Percentiles rank a stretch among this genome's conserved stretches.
Evolutionary conservation across 192 early-diverging fungal genomes (phyloP).

Genomic region (Fimicolochytrium jonesii): DNA sequence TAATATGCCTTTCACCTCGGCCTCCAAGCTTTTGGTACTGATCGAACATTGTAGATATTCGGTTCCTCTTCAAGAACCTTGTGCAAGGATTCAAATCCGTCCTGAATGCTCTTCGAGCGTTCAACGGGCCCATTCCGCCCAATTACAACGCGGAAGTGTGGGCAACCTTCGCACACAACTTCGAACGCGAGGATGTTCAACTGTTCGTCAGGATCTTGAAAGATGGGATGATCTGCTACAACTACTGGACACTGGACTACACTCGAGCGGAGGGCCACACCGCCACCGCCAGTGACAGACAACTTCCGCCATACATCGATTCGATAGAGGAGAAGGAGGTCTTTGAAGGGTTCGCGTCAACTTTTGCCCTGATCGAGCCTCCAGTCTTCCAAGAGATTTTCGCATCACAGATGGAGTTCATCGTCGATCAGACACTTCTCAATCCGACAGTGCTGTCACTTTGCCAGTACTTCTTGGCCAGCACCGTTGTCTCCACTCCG

Average conservation of each 20-base stretch:
- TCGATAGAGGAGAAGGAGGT: conserved; percentile 88
- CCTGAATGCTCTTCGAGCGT: conserved; percentile 65
- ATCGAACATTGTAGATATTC: conserved; percentile 57
- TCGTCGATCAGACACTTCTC: conserved; percentile 78
- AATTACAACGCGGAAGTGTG: conserved; percentile 23
- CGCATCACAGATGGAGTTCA: conserved; percentile 75
- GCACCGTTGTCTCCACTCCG: conserved; percentile 67
- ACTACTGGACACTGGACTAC: conserved; percentile 70
- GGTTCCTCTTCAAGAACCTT: conserved; percentile 84
- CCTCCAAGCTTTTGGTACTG: neutral
- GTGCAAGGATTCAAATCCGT: conserved; percentile 85
- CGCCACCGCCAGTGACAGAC: conserved; percentile 11
- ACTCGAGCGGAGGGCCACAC: conserved; percentile 36
- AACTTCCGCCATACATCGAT: conserved; percentile 3
- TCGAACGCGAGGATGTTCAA: conserved; percentile 66
- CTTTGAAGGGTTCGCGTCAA: conserved; percentile 81
- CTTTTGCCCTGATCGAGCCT: conserved; percentile 79
- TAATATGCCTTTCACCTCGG: conserved; percentile 18
- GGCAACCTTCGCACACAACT: conserved; percentile 50
- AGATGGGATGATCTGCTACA: conserved; percentile 78
- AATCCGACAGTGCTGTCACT: conserved; percentile 75
- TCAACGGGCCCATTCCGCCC: conserved; percentile 58
- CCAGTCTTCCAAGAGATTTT: conserved; percentile 96
- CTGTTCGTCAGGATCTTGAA: conserved; percentile 69
- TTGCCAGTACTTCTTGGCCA: conserved; percentile 84